Evolutionary conservation across 768 basidiomycete genomes (phyloP).

Genomic region (Myochromella boudieri): DNA sequence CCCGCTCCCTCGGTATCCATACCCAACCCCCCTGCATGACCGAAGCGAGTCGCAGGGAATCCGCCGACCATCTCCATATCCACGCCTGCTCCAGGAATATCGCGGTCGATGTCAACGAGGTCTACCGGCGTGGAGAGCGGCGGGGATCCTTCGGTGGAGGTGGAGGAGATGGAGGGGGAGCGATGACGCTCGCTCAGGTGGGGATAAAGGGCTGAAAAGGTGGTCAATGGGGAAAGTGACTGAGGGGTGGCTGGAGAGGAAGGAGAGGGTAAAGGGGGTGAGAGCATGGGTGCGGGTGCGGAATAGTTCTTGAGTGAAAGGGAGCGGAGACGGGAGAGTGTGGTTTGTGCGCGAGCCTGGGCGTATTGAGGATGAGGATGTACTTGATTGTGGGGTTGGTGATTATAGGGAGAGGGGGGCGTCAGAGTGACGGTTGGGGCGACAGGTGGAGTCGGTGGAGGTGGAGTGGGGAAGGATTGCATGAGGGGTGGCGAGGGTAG

Average conservation of each 20-base stretch:
- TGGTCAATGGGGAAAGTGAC: too few species aligned
- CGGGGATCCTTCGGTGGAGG: neutral
- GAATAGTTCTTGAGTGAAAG: conserved; percentile 52
- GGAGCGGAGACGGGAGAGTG: conserved; percentile 31
- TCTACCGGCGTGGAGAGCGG: conserved; percentile 10
- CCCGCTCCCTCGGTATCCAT: conserved; percentile 4
- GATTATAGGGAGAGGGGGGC: conserved; percentile 1
- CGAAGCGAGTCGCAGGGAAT: conserved; percentile 1
- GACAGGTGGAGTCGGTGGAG: conserved; percentile 5
- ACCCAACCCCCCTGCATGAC: neutral
- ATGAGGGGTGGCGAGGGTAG: neutral
- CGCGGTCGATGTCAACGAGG: too few species aligned
- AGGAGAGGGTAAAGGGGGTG: neutral
- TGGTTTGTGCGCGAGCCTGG: conserved; percentile 31
- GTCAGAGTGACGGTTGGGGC: conserved; percentile 1
- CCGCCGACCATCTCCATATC: conserved; percentile 7
- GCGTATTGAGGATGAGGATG: conserved; percentile 9
- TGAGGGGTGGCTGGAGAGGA: too few species aligned
- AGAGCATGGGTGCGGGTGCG: conserved; percentile 29
- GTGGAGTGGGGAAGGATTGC: conserved; percentile 4
- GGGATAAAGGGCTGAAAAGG: too few species aligned
- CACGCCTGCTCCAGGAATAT: neutral
- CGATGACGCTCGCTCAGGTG: too few species aligned
- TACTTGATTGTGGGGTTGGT: neutral
- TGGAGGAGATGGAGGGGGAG: conserved; percentile 2